A percentile compares a stretch with the other conserved stretches of the same genome.
phyloP scores from a whole-genome alignment of 257 asterid species.

The Nicotiana obtusifolia region DNA sequence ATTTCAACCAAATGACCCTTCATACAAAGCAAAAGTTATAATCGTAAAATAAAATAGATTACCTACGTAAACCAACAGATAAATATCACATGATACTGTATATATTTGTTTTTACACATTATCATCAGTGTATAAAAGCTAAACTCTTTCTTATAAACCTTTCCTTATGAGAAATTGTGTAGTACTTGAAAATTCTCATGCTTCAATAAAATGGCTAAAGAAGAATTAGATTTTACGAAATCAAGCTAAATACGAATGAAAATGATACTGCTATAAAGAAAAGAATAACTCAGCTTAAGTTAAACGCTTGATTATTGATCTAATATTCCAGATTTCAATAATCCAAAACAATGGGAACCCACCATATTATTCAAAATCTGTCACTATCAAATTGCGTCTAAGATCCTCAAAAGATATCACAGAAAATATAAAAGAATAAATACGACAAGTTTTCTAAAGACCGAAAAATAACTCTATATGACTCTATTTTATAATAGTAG shows the following conservation, averaged over 20 bases:
- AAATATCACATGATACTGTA: too few relatives aligned
- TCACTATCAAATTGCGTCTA: background rate
- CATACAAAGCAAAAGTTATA: too few relatives aligned
- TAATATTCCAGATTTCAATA: background rate
- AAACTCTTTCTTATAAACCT: too few relatives aligned
- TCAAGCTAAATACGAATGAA: background rate
- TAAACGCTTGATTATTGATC: background rate
- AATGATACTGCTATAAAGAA: background rate
- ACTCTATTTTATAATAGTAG: background rate
- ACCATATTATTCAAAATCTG: background rate
- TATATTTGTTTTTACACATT: too few relatives aligned
- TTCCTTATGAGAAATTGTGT: too few relatives aligned
- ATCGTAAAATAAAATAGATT: too few relatives aligned
- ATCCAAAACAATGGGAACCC: background rate
- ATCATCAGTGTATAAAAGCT: too few relatives aligned
- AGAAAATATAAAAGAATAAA: background rate
- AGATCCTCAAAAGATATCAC: conserved; percentile 12
- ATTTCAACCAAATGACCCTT: too few relatives aligned
- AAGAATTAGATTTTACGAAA: background rate
- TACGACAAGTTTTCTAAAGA: background rate
- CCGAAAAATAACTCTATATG: background rate
- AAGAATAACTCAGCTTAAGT: background rate
- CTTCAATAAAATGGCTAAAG: background rate
- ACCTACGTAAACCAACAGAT: too few relatives aligned
- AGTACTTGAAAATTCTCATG: background rate